Evolutionary conservation across 164 flowering plant genomes (phyloP), one percentile per base, ranked within the genome.

Genomic region (Taxillus chinensis): DNA sequence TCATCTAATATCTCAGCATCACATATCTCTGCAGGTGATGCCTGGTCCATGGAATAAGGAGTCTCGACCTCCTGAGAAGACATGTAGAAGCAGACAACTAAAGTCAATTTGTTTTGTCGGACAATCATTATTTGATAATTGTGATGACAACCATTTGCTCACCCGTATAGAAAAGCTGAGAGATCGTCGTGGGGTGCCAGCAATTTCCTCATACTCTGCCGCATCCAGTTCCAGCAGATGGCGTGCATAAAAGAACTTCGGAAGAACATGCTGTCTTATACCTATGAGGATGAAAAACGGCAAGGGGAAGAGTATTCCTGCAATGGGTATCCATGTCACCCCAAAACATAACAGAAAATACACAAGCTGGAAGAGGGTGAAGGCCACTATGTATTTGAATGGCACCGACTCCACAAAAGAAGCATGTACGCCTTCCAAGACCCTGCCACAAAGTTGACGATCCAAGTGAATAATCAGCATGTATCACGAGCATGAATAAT

Each of bases 1-100:
- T 89, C 89, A 68, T 89, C 93, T 66, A 89, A 65, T 60, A 86
- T 78, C 77, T 89, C 96, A 9, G 82, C 84, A 70, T 78, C 89
- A 63, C 68, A 78, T 6, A 68, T 7, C 40, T 66, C 68, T 7
- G 45, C 53, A 55, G 46, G 67, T 17, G 13, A 39, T 54, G 56
- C 77, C 43, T 50, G 62, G 5, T 45, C 27, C 14, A 41, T 58
- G 41, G 15, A 50, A 39, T 11, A 54, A 48, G 57, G 3, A 10
- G 45, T 45, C 37, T 75, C 78, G 16, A 1, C 41, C 45, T 71
- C 77, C 77, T 74, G 69, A 54, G 50, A 42, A 54, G 39, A 14
- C 6, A 27, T 27, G 27, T 15, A 27, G 42, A 38, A 11, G 14
- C n/a, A n/a, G 5, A 9, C 41, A 5, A 63, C 9, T 8, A 2